These are phyloP conservation scores for Diospyros lotus DNA, from an alignment of 148 eudicot genomes.

Conservation along the genomic window DNA sequence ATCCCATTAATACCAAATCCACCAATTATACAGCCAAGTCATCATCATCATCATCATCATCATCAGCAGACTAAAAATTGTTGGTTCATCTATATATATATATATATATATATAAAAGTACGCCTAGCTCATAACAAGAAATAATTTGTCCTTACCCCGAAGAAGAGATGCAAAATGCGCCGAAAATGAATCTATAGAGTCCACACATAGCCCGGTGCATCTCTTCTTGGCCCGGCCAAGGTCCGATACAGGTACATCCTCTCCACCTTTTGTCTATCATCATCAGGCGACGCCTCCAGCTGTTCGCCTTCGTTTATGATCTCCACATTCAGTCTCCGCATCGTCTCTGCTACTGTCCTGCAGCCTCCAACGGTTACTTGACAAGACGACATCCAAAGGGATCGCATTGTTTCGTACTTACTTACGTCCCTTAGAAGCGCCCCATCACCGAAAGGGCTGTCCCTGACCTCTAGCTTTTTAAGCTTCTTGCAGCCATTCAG, in stretches of 20 bases:
- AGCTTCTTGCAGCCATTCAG: conserved; percentile 81
- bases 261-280: conserved; percentile 55
- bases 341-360: conserved; percentile 62
- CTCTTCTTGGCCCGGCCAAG: conserved; percentile 59
- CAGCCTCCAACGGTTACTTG: conserved; percentile 74
- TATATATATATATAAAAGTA: background rate
- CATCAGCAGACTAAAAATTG: background rate
- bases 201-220: conserved; percentile 71
- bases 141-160: background rate
- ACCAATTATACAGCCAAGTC: no score
- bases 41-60: background rate
- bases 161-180: background rate
- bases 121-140: conserved; percentile 13
- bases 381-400: conserved; percentile 97
- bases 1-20: no score
- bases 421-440: conserved; percentile 71
- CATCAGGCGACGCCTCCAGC: conserved; percentile 26
- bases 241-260: conserved; percentile 78
- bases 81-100: background rate
- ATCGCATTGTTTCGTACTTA: conserved; percentile 93
- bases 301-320: conserved; percentile 58
- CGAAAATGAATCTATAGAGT: conserved; percentile 33
- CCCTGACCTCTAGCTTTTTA: conserved; percentile 72
- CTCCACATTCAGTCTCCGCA: conserved; percentile 78
- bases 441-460: conserved; percentile 65